Conservation (phyloP, 176 grass and related monocot species). For the Themeda triandra region DNA sequence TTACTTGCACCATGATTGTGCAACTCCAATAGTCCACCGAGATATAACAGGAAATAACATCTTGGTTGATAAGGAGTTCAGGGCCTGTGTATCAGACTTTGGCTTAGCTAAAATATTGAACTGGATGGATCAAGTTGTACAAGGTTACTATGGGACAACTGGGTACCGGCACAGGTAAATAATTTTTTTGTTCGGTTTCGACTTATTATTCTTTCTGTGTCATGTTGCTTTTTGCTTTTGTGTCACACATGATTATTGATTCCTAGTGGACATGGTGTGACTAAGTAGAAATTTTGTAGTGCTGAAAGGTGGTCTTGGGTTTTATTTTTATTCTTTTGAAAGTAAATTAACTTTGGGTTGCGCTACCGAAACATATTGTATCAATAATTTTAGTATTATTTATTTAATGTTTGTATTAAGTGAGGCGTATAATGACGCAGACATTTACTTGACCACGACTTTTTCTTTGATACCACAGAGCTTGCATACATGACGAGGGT, state of each 20-base stretch:
- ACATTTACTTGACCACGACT: neutral
- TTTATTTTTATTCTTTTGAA: neutral
- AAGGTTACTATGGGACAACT: neutral
- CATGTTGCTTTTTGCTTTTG: neutral
- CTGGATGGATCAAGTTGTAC: neutral
- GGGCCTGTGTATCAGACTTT: conserved; percentile 20
- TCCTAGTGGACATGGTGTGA: neutral
- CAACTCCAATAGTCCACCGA: conserved; percentile 13
- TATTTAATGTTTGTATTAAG: neutral
- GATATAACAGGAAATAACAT: conserved; percentile 5
- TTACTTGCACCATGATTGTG: conserved; percentile 19
- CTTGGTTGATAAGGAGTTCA: neutral
- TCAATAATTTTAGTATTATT: too few relatives aligned
- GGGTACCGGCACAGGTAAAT: conserved; percentile 6
- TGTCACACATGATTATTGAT: too few relatives aligned
- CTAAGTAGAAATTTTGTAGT: neutral
- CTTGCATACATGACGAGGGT: neutral
- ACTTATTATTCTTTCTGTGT: neutral
- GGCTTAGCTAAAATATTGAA: conserved; percentile 18
- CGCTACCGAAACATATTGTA: neutral
- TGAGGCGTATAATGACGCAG: neutral
- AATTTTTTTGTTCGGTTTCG: neutral
- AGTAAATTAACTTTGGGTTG: neutral
- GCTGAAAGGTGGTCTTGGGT: neutral
- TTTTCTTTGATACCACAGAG: neutral